A percentile compares a stretch with the other conserved stretches of the same genome.
phyloP scores from a whole-genome alignment of 2,329 filamentous ascomycete genomes.

The Neocatenulostroma microsporum region DNA sequence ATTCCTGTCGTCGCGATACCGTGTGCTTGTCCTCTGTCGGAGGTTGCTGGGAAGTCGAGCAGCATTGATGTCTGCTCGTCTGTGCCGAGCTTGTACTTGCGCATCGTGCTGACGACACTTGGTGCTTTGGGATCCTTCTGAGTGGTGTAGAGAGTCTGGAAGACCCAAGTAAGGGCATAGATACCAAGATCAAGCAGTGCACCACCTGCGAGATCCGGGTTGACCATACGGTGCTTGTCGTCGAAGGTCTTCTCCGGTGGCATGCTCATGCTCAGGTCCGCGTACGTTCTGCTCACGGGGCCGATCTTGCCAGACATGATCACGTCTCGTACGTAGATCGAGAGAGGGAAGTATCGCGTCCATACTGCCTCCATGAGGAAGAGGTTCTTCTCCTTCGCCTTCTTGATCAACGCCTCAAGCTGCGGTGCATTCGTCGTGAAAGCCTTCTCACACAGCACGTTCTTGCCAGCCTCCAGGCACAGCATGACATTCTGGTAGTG shows the following conservation, averaged over 20 bases:
- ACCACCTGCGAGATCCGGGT: conserved; percentile 73
- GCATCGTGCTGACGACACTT: conserved; percentile 58
- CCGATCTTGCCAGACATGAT: conserved; percentile 49
- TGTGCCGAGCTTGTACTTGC: conserved; percentile 64
- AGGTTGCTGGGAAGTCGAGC: conserved; percentile 60
- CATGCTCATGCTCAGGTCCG: conserved; percentile 53
- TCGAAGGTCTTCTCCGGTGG: conserved; percentile 54
- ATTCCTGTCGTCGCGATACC: conserved; percentile 58
- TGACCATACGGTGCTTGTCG: conserved; percentile 69
- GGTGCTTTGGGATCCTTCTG: conserved; percentile 62
- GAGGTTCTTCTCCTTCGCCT: conserved; percentile 65
- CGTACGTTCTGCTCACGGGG: conserved; percentile 48
- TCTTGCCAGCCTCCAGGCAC: conserved; percentile 74
- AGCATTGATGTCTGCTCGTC: conserved; percentile 73
- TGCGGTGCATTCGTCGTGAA: conserved; percentile 79
- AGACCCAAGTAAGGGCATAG: conserved; percentile 84
- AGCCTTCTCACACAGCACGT: conserved; percentile 85
- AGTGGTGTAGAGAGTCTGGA: conserved; percentile 78
- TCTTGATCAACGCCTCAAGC: conserved; percentile 61
- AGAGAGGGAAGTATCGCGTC: conserved; percentile 70
- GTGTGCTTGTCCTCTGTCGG: conserved; percentile 50
- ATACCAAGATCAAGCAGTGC: conserved; percentile 78
- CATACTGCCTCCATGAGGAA: conserved; percentile 58
- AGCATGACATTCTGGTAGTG: conserved; percentile 88
- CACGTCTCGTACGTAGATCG: conserved; percentile 64